Evolutionary conservation across 306 rosid species (phyloP), one percentile per base, ranked within the genome.

Genomic region (Fagus crenata): DNA sequence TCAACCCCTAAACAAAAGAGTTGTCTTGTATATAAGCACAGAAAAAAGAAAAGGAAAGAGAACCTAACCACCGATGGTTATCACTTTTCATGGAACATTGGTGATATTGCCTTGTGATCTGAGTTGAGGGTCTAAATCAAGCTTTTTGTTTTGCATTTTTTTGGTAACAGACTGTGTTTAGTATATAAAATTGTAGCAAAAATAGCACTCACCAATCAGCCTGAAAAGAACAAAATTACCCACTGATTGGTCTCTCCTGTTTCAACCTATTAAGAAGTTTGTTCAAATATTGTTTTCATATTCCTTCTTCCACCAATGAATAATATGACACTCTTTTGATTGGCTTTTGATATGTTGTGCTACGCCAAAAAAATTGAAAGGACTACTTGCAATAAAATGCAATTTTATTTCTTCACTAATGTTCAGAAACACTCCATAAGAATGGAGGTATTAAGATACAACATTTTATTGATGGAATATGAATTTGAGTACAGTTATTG

Each of bases 401-500:
- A 43, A 43, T 43, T 6, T 2, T 12, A 5, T 36, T 6, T 8
- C 15, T 2, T 17, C 32, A 37, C 49, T 7, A 3, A 37, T 65
- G 32, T 15, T 28, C 14, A 65, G 32, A 58, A 18, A 9, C 18
- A 65, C 71, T 61, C 33, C 76, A 71, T 37, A 79, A 22, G 14
- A 70, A 32, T 22, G 59, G 22, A 28, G n/a, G n/a, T 33, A 31
- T 17, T 58, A 43, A 49, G 35, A 49, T 70, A 46, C 22, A 64
- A 55, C 63, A 36, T 4, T 75, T 78, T 75, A 83, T 83, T 78
- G 59, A 81, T 71, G 35, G 8, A 41, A 46, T 18, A 18, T 33
- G 39, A 67, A 53, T 28, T 39, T 49, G 6, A 43, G 59, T 78
- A 53, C 80, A 74, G 55, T 73, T 85, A 80, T 72, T 82, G 54